Evolutionary conservation across 1,139 yeast species (phyloP).

Genomic region (Lizanozyma gosingica): DNA sequence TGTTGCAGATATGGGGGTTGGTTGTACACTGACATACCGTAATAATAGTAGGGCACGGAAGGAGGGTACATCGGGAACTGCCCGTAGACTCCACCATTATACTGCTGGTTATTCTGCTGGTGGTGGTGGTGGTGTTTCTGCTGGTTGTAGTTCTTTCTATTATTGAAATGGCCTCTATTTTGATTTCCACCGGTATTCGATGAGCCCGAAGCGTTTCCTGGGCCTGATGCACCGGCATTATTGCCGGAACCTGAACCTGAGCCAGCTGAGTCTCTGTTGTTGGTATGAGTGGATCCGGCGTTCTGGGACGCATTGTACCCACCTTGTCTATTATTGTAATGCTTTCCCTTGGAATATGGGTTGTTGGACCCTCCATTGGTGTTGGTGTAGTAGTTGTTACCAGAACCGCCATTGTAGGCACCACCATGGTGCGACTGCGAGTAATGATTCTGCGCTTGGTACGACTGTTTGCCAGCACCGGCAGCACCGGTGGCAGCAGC

Average conservation of each 20-base stretch:
- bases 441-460: no score
- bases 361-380: neutral
- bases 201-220: neutral
- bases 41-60: neutral
- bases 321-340: neutral
- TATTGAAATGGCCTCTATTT: slow-evolving; percentile 2
- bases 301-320: neutral
- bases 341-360: neutral
- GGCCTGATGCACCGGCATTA: neutral
- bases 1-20: neutral
- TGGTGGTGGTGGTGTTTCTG: slow-evolving; percentile 1
- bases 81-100: neutral
- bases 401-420: slow-evolving; percentile 5
- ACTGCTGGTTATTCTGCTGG: slow-evolving; percentile 2
- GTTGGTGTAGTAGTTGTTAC: slow-evolving; percentile 5
- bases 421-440: slow-evolving; percentile 7
- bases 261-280: neutral
- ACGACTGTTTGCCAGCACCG: slow-evolving; percentile 2
- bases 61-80: neutral
- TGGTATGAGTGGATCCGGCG: neutral
- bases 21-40: neutral
- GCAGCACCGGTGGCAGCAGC: slow-evolving; percentile 2
- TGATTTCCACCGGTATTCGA: neutral
- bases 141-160: slow-evolving; percentile 3
- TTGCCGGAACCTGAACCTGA: neutral